Base-by-base conservation (phyloP, 352 stramenopile species). In the Plasmopara muralis region DNA sequence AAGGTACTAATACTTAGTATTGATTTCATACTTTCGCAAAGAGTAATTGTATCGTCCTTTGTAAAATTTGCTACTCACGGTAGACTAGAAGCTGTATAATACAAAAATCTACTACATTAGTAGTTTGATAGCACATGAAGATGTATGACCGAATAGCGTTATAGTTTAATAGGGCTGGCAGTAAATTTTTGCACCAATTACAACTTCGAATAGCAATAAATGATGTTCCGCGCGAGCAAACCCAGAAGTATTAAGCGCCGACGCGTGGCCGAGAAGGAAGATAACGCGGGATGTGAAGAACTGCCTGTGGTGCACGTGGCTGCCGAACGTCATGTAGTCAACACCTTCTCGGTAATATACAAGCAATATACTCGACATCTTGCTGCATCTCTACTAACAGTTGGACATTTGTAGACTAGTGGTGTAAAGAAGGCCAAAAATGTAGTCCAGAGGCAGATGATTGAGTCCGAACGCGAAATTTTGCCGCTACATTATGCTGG, bases 401-500 rank as follows among this genome's bases (percentile, higher is more conserved):
- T 40, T 2, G 33, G 43, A 29, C 41, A 31, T 43, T 9, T 16
- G 2, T 15, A 89, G 75, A 88, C 76, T 50, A 72, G 72, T 13
- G 41, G 58, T 5, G 57, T 48, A 9, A 89, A 88, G 69, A 74
- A 71, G 29, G 50, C 53, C 43, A 78, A 80, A 50, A 88, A 88
- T 44, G 61, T 82, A 41, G 62, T 91, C 28, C 65, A 88, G 47
- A 68, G 62, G 15, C 68, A 48, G 29, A 62, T 78, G 25, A 69
- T 90, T 57, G 71, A 83, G 55, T 92, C 82, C 2, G 71, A 74
- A 57, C 82, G 82, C 29, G 70, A 92, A 57, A 72, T 89, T 41
- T 79, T 90, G 14, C 82, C 77, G 18, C 75, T 90, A 49, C 60
- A 82, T 40, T 92, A 90, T 62, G 82, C 82, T 20, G 82, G 82